Conservation (phyloP, 257 asterid species). For the Petunia secreta region DNA sequence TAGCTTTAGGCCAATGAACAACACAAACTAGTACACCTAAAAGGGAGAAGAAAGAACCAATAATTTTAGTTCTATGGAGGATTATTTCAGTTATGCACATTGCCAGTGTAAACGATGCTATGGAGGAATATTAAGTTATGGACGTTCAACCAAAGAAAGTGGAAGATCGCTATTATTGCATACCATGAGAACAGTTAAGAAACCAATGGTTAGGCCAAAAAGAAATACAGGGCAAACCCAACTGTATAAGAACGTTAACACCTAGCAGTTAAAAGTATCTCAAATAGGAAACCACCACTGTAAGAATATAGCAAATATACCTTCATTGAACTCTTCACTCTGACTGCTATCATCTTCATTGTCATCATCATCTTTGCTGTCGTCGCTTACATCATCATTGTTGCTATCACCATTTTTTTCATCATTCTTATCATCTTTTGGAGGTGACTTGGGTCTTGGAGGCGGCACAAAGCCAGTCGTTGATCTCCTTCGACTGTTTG, state of each 20-base stretch:
- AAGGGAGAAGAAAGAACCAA: neutral
- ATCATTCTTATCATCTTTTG: conserved; percentile 43
- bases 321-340: conserved; percentile 73
- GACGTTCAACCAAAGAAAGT: neutral
- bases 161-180: conserved; percentile 2
- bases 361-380: conserved; percentile 33
- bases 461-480: conserved; percentile 65
- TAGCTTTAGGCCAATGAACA: conserved; percentile 18
- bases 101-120: neutral
- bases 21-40: neutral
- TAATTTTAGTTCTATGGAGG: no score
- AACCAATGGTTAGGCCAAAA: neutral
- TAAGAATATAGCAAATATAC: conserved; percentile 42
- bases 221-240: neutral
- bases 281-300: conserved; percentile 22
- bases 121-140: neutral
- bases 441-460: conserved; percentile 45
- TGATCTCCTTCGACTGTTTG: conserved; percentile 92
- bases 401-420: conserved; percentile 36
- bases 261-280: neutral
- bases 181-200: neutral
- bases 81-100: neutral
- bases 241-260: conserved; percentile 10
- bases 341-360: conserved; percentile 45
- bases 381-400: conserved; percentile 28